A percentile compares a stretch with the other conserved stretches of the same genome.
Evolutionary conservation across 2,329 filamentous ascomycete species (phyloP).

Genomic region (Parastagonospora nodorum): DNA sequence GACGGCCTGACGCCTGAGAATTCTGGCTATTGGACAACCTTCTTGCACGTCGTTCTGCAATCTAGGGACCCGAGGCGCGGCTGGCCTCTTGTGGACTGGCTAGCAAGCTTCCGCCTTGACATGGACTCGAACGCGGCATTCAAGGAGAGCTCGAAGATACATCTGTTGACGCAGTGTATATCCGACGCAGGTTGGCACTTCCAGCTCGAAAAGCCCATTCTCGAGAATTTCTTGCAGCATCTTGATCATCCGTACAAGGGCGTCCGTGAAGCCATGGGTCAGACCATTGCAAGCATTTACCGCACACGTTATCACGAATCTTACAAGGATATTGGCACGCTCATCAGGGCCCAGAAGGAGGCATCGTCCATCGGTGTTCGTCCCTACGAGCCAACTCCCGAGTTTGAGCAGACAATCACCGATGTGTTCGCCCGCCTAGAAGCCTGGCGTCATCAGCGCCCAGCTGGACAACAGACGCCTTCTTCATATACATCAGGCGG

Average conservation of each 20-base stretch:
- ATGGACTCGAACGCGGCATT: conserved; percentile 96
- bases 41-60: conserved; percentile 85
- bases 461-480: conserved; percentile 87
- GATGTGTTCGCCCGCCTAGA: conserved; percentile 81
- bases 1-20: conserved; percentile 95
- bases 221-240: conserved; percentile 86
- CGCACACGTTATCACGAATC: conserved; percentile 94
- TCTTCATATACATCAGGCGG: conserved; percentile 94
- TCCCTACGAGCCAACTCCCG: conserved; percentile 77
- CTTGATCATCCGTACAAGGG: conserved; percentile 98
- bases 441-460: conserved; percentile 82
- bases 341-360: conserved; percentile 78
- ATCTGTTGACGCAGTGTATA: conserved; percentile 85
- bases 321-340: conserved; percentile 75
- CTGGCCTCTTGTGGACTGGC: conserved; percentile 81
- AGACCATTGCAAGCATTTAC: conserved; percentile 85
- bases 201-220: conserved; percentile 82
- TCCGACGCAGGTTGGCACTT: conserved; percentile 95
- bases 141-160: conserved; percentile 97
- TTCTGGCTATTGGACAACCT: conserved; percentile 90
- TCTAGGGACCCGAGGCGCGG: conserved; percentile 86
- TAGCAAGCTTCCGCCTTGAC: conserved; percentile 86
- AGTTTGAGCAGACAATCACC: conserved; percentile 73
- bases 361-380: conserved; percentile 82
- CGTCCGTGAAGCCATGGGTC: conserved; percentile 91